Base-by-base conservation (phyloP, 306 rosid species). In the Hylodesmum podocarpum region DNA sequence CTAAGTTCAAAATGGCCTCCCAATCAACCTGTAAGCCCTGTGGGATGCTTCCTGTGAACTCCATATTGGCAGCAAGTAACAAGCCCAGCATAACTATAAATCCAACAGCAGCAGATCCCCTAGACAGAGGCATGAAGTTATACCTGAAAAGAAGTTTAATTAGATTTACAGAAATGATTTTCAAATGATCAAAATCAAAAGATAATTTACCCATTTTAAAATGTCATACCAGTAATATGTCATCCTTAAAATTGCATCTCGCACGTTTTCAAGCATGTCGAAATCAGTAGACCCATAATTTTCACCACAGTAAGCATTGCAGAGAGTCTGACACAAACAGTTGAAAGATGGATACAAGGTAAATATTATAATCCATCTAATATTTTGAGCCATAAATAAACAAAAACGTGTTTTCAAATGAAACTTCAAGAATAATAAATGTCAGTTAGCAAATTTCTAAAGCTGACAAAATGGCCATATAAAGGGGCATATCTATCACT, bases 111-210 rank as follows among this genome's bases (percentile, higher is more conserved):
- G 97, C 96, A 50, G 99, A 81, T 66, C 99, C 99, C 82, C 97
- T 92, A 28, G 97, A 90, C 50, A 95, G 92, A 15, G 99, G 99
- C 99, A 92, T 95, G 65, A 95, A 95, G 78, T 95, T 90, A 88
- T 92, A 92, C 99, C 99, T 95, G 87, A 81, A 82, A 66, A 68
- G 46, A 51, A 40, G 62, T 33, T 41, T 50, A 25, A 58, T 73
- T 31, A 29, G 33, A 66, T 59, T 69, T 22, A 75, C 62, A 47
- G 34, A 76, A 80, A 41, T 49, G 18, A 41, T 70, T 59, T 70
- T 53, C 80, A 63, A 72, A 75, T 61, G 50, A 31, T 18, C 21
- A 28, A 57, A 65, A 75, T 16, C 63, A 62, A 34, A 19, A 70
- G 43, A 72, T 28, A 66, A 44, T 25, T 72, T 66, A 68, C 43